Evolutionary conservation across 768 basidiomycete species (phyloP).

Genomic region (Tulasnella sp.): DNA sequence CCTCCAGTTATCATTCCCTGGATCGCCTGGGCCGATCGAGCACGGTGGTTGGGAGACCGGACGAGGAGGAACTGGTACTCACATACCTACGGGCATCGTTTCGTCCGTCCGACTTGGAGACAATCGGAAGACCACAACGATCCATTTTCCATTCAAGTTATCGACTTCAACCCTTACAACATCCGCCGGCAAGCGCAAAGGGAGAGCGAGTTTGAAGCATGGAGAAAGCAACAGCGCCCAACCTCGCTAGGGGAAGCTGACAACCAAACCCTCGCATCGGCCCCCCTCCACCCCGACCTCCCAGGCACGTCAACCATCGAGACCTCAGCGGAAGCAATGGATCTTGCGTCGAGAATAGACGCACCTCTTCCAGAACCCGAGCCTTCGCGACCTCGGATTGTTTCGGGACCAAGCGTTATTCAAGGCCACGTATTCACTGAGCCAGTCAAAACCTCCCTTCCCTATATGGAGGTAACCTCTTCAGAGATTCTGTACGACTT

Average conservation of each 20-base stretch:
- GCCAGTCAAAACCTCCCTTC: constrained; percentile 23
- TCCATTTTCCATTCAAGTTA: constrained; percentile 20
- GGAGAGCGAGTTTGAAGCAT: background rate
- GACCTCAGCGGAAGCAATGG: background rate
- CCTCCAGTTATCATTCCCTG: constrained; percentile 4
- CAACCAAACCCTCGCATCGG: background rate
- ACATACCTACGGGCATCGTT: constrained; percentile 26
- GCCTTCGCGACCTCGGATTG: background rate
- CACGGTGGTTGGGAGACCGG: constrained; percentile 24
- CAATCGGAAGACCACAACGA: constrained; percentile 12
- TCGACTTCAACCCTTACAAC: constrained; percentile 27
- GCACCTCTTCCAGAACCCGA: background rate
- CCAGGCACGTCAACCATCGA: background rate
- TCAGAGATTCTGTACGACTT: constrained; percentile 13
- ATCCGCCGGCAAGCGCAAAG: background rate
- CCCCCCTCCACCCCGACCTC: background rate
- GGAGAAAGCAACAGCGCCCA: background rate
- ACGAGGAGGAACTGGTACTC: constrained; percentile 27
- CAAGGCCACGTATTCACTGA: constrained; percentile 18
- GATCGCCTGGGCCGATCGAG: constrained; percentile 21
- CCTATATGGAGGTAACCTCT: constrained; percentile 19
- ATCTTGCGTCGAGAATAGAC: background rate
- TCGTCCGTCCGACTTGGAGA: constrained; percentile 18
- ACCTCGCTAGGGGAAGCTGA: no score
- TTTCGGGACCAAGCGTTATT: constrained; percentile 16